These are phyloP conservation scores for Aspergillus sparsus DNA, from an alignment of 495 filamentous ascomycete species.

Conservation along the genomic window DNA sequence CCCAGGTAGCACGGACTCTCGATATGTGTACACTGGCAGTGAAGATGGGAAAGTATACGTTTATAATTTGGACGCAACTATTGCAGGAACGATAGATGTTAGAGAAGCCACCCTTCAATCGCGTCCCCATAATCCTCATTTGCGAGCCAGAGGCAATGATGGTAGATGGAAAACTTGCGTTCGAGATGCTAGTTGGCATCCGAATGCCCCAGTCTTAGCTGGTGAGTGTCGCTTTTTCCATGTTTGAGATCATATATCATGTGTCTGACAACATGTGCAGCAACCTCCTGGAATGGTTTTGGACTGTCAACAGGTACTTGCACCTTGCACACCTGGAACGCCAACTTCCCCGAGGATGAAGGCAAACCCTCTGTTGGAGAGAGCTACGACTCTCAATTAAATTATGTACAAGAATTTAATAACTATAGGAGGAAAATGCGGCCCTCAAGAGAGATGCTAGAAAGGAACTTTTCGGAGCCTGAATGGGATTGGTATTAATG, in stretches of 20 bases:
- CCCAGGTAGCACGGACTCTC: slow-evolving; percentile 79
- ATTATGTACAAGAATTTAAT: slow-evolving; percentile 34
- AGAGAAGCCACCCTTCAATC: slow-evolving; percentile 61
- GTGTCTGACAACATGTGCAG: slow-evolving; percentile 36
- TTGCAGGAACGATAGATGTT: slow-evolving; percentile 81
- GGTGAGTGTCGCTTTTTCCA: slow-evolving; percentile 51
- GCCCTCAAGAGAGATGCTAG: not conserved
- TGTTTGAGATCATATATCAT: no score
- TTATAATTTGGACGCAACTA: slow-evolving; percentile 90
- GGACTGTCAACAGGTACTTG: slow-evolving; percentile 69
- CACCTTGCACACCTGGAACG: slow-evolving; percentile 75
- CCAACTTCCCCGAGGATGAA: slow-evolving; percentile 63
- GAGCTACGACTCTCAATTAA: slow-evolving; percentile 58
- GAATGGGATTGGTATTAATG: no score
- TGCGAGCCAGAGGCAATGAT: slow-evolving; percentile 35
- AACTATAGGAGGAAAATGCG: slow-evolving; percentile 27
- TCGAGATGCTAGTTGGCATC: slow-evolving; percentile 95
- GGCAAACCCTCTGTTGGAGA: slow-evolving; percentile 60
- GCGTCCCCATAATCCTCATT: slow-evolving; percentile 54
- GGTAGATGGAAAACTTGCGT: slow-evolving; percentile 76
- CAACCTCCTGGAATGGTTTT: slow-evolving; percentile 79
- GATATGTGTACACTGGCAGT: slow-evolving; percentile 91
- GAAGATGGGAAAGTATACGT: slow-evolving; percentile 86
- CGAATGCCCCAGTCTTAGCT: slow-evolving; percentile 82
- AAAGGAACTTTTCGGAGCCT: no score